These are phyloP conservation scores for Solanum neorickii DNA, from an alignment of 257 asterid species.

Conservation along the genomic window DNA sequence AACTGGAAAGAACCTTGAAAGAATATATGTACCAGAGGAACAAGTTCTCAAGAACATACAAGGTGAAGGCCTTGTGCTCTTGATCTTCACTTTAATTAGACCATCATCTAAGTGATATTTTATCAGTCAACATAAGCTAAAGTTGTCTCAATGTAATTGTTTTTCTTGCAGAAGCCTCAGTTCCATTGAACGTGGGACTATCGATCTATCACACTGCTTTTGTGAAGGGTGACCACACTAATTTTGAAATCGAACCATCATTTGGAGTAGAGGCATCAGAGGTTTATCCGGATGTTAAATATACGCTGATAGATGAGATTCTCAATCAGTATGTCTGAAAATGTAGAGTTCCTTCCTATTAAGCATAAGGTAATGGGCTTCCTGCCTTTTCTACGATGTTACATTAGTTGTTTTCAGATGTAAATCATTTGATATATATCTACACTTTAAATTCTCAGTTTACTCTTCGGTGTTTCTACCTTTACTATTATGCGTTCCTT, in stretches of 20 bases:
- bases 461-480: not conserved
- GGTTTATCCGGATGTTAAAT: constrained; percentile 62
- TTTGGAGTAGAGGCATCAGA: constrained; percentile 51
- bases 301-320: constrained; percentile 45
- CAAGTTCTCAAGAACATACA: constrained; percentile 40
- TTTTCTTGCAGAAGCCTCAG: constrained; percentile 26
- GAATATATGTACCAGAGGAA: constrained; percentile 37
- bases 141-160: not conserved
- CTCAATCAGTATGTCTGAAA: constrained; percentile 29
- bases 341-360: not conserved
- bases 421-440: not conserved
- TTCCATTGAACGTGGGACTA: constrained; percentile 27
- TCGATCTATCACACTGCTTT: constrained; percentile 38
- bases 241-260: constrained; percentile 48
- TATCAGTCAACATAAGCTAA: not conserved
- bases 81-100: not conserved
- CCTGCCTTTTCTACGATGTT: not conserved
- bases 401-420: not conserved
- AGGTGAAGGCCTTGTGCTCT: constrained; percentile 14
- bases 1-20: constrained; percentile 56
- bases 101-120: not conserved
- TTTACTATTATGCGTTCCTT: too few species aligned
- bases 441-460: not conserved
- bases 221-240: constrained; percentile 51
- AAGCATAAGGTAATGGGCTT: not conserved